Conservation (phyloP, 2,329 filamentous ascomycete genomes). For the Botrytis deweyae region DNA sequence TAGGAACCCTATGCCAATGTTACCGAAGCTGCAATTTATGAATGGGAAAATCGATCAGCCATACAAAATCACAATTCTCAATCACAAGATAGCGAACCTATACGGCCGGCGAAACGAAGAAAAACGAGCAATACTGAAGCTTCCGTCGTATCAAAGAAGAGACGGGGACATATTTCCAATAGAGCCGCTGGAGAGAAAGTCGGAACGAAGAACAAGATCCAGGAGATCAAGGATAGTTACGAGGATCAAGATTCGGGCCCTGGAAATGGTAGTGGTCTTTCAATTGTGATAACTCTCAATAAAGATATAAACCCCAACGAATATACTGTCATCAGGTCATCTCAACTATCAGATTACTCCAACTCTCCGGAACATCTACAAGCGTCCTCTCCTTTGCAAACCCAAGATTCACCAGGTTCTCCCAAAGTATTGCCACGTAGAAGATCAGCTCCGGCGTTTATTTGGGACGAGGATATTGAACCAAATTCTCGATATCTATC, state of each 20-base stretch:
- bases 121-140: background rate
- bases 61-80: background rate
- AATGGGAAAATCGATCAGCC: slow-evolving; percentile 18
- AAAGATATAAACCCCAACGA: slow-evolving; percentile 28
- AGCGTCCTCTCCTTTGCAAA: slow-evolving; percentile 16
- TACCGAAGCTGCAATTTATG: slow-evolving; percentile 13
- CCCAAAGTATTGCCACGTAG: slow-evolving; percentile 9
- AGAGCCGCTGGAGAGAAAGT: slow-evolving; percentile 24
- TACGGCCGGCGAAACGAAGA: slow-evolving; percentile 28
- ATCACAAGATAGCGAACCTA: slow-evolving; percentile 27
- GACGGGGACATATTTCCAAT: slow-evolving; percentile 18
- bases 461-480: slow-evolving; percentile 32
- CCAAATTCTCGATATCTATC: slow-evolving; percentile 31
- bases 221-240: slow-evolving; percentile 35
- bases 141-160: slow-evolving; percentile 17
- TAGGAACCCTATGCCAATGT: slow-evolving; percentile 34
- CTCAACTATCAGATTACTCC: slow-evolving; percentile 21
- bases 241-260: slow-evolving; percentile 28
- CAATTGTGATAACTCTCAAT: slow-evolving; percentile 26
- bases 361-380: slow-evolving; percentile 6
- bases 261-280: background rate
- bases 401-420: slow-evolving; percentile 14
- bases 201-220: slow-evolving; percentile 9
- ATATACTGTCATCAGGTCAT: slow-evolving; percentile 25
- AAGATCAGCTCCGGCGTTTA: slow-evolving; percentile 19